A percentile compares a stretch with the other conserved stretches of the same genome.
Conservation (phyloP, 495 filamentous ascomycete genomes). For the Sabuloglossum arenarium region DNA sequence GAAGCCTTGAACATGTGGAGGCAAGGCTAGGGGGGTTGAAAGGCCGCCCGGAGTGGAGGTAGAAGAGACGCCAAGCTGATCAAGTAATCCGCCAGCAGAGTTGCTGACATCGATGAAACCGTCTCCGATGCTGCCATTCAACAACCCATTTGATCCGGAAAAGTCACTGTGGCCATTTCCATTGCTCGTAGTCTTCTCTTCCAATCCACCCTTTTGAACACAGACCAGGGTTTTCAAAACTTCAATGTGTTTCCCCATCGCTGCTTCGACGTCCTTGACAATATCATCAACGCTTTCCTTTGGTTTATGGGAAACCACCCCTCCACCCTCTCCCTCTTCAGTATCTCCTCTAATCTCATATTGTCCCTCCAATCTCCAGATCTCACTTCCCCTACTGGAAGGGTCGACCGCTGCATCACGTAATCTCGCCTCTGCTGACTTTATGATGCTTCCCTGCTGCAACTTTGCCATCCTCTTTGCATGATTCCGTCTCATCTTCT, state of each 20-base stretch:
- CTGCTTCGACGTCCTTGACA: slow-evolving; percentile 32
- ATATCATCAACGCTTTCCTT: slow-evolving; percentile 34
- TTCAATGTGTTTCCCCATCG: slow-evolving; percentile 32
- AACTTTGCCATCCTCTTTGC: slow-evolving; percentile 52
- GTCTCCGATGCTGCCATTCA: background rate
- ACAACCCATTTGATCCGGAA: too few species aligned
- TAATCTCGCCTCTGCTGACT: slow-evolving; percentile 36
- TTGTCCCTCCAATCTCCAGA: slow-evolving; percentile 42
- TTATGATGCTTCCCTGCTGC: slow-evolving; percentile 39
- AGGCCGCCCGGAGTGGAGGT: background rate
- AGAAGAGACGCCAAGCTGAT: background rate
- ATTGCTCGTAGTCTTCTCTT: slow-evolving; percentile 24
- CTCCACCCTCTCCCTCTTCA: slow-evolving; percentile 27
- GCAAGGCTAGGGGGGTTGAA: background rate
- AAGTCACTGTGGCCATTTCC: background rate
- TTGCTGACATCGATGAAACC: background rate
- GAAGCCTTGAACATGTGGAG: background rate
- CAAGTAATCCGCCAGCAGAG: background rate
- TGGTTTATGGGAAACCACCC: slow-evolving; percentile 20
- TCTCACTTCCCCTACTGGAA: slow-evolving; percentile 29
- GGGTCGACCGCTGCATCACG: slow-evolving; percentile 33
- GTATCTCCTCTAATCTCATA: slow-evolving; percentile 24
- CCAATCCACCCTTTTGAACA: slow-evolving; percentile 48
- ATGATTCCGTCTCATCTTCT: slow-evolving; percentile 61
- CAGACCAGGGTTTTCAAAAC: slow-evolving; percentile 41